Conservation (phyloP, 2,329 filamentous ascomycete genomes). For the Arthrobotrys sinensis region DNA sequence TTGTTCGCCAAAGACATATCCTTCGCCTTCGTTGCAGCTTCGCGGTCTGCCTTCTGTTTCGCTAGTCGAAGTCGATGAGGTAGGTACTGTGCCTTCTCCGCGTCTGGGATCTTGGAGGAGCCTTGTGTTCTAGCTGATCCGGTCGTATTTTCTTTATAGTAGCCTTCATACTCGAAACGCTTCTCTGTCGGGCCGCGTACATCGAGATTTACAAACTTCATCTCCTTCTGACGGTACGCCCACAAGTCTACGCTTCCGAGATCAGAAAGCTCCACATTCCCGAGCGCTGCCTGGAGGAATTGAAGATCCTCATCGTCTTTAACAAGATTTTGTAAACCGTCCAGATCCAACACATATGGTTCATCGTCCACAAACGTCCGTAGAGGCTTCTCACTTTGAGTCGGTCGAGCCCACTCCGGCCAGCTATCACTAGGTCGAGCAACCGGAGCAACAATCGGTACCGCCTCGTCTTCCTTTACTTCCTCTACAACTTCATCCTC, state of each 20-base stretch:
- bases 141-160: constrained; percentile 85
- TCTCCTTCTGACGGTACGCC: constrained; percentile 81
- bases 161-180: constrained; percentile 72
- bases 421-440: constrained; percentile 29
- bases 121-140: constrained; percentile 93
- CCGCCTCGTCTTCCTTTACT: constrained; percentile 61
- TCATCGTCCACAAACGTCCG: constrained; percentile 79
- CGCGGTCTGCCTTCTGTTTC: constrained; percentile 93
- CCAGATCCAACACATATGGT: constrained; percentile 76
- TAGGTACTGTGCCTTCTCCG: constrained; percentile 97
- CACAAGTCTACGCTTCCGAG: constrained; percentile 75
- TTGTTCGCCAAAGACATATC: constrained; percentile 66
- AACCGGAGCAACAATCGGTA: constrained; percentile 68
- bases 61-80: constrained; percentile 96
- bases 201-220: constrained; percentile 77
- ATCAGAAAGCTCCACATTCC: constrained; percentile 69
- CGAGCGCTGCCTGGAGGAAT: constrained; percentile 72
- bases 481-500: constrained; percentile 65
- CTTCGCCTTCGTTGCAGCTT: constrained; percentile 77
- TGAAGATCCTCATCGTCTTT: constrained; percentile 79
- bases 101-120: constrained; percentile 94
- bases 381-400: constrained; percentile 73
- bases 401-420: constrained; percentile 68
- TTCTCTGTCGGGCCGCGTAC: constrained; percentile 65
- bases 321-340: constrained; percentile 78